Conservation (phyloP, 495 filamentous ascomycete species). For the Bacidia rubella region DNA sequence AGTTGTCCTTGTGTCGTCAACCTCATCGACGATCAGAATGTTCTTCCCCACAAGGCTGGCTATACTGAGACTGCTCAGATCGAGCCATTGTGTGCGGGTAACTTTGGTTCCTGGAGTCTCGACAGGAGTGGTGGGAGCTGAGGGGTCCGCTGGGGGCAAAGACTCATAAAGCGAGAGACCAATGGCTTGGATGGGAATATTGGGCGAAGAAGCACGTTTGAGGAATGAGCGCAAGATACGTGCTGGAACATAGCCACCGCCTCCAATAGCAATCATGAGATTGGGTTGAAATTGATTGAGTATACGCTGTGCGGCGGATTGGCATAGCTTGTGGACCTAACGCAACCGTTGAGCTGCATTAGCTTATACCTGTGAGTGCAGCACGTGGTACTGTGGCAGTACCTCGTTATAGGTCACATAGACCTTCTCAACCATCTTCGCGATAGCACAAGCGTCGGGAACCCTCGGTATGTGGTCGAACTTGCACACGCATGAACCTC, state of each 20-base stretch:
- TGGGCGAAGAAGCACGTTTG: conserved; percentile 71
- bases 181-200: conserved; percentile 99
- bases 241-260: conserved; percentile 92
- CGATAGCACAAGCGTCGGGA: neutral
- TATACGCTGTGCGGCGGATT: conserved; percentile 65
- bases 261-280: conserved; percentile 97
- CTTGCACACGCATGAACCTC: no score
- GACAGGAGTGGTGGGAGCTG: conserved; percentile 26
- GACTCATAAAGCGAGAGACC: conserved; percentile 93
- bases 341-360: neutral
- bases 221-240: conserved; percentile 97
- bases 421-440: conserved; percentile 71
- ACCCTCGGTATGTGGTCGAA: neutral
- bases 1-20: conserved; percentile 95
- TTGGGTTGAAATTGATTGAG: conserved; percentile 76
- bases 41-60: conserved; percentile 90
- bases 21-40: conserved; percentile 96
- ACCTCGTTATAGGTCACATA: conserved; percentile 97
- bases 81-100: conserved; percentile 95
- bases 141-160: conserved; percentile 41
- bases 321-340: conserved; percentile 94
- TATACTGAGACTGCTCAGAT: conserved; percentile 79
- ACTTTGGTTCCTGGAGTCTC: conserved; percentile 84
- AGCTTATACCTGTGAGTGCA: neutral
- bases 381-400: neutral